Evolutionary conservation across 1,284 basidiomycete species (phyloP).

Genomic region (Pterulicium gracile): DNA sequence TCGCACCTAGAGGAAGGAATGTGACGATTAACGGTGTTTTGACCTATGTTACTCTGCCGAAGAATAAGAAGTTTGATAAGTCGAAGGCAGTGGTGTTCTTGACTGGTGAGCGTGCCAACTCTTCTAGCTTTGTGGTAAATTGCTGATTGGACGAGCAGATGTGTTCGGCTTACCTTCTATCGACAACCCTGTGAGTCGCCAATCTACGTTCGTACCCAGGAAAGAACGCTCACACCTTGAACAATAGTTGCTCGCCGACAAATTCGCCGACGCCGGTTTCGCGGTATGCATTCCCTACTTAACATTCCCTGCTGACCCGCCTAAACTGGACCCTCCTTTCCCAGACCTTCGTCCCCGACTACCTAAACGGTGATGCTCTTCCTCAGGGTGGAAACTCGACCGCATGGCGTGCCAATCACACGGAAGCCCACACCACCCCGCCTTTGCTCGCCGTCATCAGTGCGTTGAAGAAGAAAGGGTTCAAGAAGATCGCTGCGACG

Average conservation of each 20-base stretch:
- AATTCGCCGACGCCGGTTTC: neutral
- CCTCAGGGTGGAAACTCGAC: constrained; percentile 5
- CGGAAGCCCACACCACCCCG: constrained; percentile 10
- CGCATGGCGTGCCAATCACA: constrained; percentile 10
- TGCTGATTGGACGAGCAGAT: constrained; percentile 17
- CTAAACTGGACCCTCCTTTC: neutral
- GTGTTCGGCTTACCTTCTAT: constrained; percentile 27
- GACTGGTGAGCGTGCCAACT: neutral
- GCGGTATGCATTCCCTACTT: neutral
- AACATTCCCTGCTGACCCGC: too few relatives aligned
- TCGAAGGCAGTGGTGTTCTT: constrained; percentile 29
- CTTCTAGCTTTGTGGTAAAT: neutral
- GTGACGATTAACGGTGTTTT: constrained; percentile 22
- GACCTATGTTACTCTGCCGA: constrained; percentile 26
- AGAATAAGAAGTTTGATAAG: constrained; percentile 20
- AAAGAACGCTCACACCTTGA: constrained; percentile 21
- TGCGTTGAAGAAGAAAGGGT: constrained; percentile 12
- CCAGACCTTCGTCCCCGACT: constrained; percentile 6
- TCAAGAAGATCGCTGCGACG: constrained; percentile 12
- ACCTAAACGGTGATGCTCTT: constrained; percentile 7
- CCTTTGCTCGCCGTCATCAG: constrained; percentile 11
- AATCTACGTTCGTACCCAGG: neutral
- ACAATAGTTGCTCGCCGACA: constrained; percentile 19
- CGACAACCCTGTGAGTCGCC: constrained; percentile 1
- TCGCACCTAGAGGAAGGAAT: constrained; percentile 2